Base-by-base conservation (phyloP, 345 rosid genomes). In the Acer negundo region DNA sequence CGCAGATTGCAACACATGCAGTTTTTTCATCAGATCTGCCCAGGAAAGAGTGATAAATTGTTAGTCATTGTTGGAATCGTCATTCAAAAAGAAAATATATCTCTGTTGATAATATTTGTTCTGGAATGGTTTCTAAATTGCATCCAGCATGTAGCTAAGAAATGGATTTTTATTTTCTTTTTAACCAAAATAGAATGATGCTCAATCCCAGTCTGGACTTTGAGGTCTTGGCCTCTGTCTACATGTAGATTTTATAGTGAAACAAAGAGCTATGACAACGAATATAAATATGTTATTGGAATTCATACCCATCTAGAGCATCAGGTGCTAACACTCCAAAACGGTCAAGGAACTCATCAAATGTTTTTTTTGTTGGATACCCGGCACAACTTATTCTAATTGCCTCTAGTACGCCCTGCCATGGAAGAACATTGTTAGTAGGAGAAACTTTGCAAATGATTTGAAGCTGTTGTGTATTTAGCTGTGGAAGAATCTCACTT, bases 361-460 rank as follows among this genome's bases (percentile, higher is more conserved):
- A 92, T 72, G 97, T 82, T 86, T 92, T 79, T 84, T 88, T 90
- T 31, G 97, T 92, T 62, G 97, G 97, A 83, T 92, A 92, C 62
- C 97, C 94, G 24, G 97, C 97, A 85, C 97, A 90, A 77, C 94
- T 92, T 80, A 92, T 92, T 77, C 97, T 82, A 71, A 92, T 92
- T 49, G 97, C 97, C 85, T 92, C 97, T 42, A 92, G 86, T 10
- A 92, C 87, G 49, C 87, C 87, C 87, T 84, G 80, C 59, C 46
- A 71, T 44, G 53, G 64, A 73, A 22, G 56, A 67, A 63, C 10
- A 49, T 19, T 61, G 24, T 59, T 44, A 55, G 26, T 47, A 20
- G 67, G 49, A 58, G 22, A 26, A 56, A 20, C 51, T 58, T 6
- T 69, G 20, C 12, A 62, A 53, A 40, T 68, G 31, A 38, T 49